Conservation (phyloP, 129 eudicot genomes). For the Flaveria brownii region DNA sequence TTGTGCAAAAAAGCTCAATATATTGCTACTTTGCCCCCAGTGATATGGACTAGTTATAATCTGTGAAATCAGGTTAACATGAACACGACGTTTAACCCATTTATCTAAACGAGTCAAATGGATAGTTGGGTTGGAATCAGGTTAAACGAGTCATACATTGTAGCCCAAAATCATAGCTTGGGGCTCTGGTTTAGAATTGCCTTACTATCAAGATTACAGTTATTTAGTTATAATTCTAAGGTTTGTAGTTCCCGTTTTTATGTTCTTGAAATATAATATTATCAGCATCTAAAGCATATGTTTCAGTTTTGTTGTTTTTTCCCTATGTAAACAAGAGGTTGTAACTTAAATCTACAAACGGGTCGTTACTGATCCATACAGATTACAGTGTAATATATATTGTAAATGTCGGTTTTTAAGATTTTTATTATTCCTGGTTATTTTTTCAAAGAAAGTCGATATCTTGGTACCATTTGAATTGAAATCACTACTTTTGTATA, state of each 20-base stretch:
- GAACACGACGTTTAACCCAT: no score
- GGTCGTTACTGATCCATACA: neutral
- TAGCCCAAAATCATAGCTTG: neutral
- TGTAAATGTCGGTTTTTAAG: neutral
- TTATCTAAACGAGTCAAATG: no score
- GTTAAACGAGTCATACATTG: neutral
- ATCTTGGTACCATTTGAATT: neutral
- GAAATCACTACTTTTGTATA: neutral
- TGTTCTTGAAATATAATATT: no score
- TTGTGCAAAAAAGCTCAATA: no score
- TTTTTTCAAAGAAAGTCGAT: neutral
- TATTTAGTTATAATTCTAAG: no score
- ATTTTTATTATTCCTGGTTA: no score
- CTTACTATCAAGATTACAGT: no score
- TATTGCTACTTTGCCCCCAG: no score
- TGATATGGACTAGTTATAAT: no score
- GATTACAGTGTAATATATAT: neutral
- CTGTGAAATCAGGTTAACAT: no score
- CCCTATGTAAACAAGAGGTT: neutral
- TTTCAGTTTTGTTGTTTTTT: neutral
- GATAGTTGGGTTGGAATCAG: no score
- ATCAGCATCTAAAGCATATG: neutral
- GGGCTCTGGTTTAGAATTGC: neutral
- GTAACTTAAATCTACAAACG: neutral
- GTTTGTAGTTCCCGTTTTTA: no score